Evolutionary conservation across 2,329 filamentous ascomycete species (phyloP).

Genomic region (Arachnomyces sp.): DNA sequence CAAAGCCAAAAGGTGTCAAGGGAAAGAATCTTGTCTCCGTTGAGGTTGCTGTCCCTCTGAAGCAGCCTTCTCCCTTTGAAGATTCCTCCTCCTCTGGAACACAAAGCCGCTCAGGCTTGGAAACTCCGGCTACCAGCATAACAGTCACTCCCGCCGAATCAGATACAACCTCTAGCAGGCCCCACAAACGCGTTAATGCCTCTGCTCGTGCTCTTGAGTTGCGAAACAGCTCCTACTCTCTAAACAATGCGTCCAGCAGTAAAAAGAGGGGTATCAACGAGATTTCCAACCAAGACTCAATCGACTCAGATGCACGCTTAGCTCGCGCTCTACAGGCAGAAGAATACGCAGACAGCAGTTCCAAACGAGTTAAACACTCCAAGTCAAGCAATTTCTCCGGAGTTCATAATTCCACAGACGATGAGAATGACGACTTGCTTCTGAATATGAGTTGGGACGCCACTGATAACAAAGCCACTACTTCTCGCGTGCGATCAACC

Average conservation of each 20-base stretch:
- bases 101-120: slow-evolving; percentile 41
- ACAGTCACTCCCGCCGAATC: slow-evolving; percentile 47
- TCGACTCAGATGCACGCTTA: slow-evolving; percentile 42
- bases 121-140: slow-evolving; percentile 57
- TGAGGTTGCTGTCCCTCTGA: slow-evolving; percentile 27
- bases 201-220: slow-evolving; percentile 41
- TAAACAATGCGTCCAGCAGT: slow-evolving; percentile 29
- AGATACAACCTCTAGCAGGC: slow-evolving; percentile 16
- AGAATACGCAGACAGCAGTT: slow-evolving; percentile 36
- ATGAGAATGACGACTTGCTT: slow-evolving; percentile 1
- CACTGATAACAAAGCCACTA: background rate
- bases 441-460: background rate
- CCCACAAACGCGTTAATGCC: slow-evolving; percentile 32
- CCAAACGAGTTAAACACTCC: slow-evolving; percentile 30
- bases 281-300: slow-evolving; percentile 32
- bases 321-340: slow-evolving; percentile 52
- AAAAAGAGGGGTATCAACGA: slow-evolving; percentile 40
- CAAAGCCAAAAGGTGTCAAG: background rate
- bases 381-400: slow-evolving; percentile 9
- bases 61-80: slow-evolving; percentile 16
- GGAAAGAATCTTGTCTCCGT: background rate
- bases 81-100: slow-evolving; percentile 28
- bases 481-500: background rate
- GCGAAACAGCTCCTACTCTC: slow-evolving; percentile 44
- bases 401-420: slow-evolving; percentile 19